phyloP scores from a whole-genome alignment of 257 asterid species.

The Lycium barbarum region DNA sequence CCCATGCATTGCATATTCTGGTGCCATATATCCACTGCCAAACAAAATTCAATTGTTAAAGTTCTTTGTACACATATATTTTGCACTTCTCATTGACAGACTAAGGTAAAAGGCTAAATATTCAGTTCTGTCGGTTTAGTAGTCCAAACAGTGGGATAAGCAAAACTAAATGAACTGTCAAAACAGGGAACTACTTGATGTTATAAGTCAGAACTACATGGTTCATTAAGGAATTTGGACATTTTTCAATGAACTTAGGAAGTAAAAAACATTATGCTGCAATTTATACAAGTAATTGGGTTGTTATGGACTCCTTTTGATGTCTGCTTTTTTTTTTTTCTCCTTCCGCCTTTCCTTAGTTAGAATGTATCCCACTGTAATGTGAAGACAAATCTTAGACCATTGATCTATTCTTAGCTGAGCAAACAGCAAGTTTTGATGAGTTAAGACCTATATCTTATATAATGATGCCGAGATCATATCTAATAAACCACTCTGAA shows the following conservation, averaged over 20 bases:
- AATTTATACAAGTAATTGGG: background rate
- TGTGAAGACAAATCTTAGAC: background rate
- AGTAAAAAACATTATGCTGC: background rate
- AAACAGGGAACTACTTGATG: background rate
- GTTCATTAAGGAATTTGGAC: background rate
- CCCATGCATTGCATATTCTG: conserved; percentile 33
- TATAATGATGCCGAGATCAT: background rate
- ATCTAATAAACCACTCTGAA: background rate
- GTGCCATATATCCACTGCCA: conserved; percentile 43
- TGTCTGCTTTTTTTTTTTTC: background rate
- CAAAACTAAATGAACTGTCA: background rate
- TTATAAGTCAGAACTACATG: background rate
- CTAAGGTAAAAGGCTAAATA: background rate
- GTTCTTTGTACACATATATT: background rate
- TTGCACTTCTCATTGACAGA: background rate
- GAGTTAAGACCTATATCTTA: background rate
- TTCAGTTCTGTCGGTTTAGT: background rate
- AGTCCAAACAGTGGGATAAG: background rate
- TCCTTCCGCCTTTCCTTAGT: background rate
- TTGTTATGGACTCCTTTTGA: background rate
- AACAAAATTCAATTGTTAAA: background rate
- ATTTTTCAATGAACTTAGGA: background rate
- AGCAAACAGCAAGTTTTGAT: background rate
- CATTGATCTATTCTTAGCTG: background rate
- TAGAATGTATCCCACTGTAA: background rate